Evolutionary conservation across 2,329 filamentous ascomycete genomes (phyloP).

Genomic region (Huntiella moniliformis): DNA sequence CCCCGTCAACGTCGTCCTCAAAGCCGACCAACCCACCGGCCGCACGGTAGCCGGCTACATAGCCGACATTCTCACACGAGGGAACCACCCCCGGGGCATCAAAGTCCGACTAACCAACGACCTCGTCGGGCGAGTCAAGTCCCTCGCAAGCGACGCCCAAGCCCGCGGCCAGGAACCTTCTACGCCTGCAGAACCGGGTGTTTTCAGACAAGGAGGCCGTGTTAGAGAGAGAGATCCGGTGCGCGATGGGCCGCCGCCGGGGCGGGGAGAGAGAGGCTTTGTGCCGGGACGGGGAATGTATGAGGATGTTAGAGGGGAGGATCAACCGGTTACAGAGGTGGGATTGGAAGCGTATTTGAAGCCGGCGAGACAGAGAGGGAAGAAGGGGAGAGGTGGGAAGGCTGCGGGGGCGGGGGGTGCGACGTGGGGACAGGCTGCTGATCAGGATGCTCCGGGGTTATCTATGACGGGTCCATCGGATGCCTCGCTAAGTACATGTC

Average conservation of each 20-base stretch:
- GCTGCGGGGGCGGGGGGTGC: not conserved
- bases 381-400: not conserved
- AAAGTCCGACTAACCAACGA: slow-evolving; percentile 58
- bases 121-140: slow-evolving; percentile 55
- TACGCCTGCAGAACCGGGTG: slow-evolving; percentile 7
- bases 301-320: slow-evolving; percentile 12
- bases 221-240: slow-evolving; percentile 22
- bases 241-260: slow-evolving; percentile 21
- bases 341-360: slow-evolving; percentile 33
- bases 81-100: slow-evolving; percentile 60
- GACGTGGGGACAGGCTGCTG: not conserved
- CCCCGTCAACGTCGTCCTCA: slow-evolving; percentile 53
- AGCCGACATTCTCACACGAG: slow-evolving; percentile 48
- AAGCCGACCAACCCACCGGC: slow-evolving; percentile 57
- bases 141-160: slow-evolving; percentile 23
- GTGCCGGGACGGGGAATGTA: slow-evolving; percentile 19
- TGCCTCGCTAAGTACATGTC: slow-evolving; percentile 26
- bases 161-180: slow-evolving; percentile 11
- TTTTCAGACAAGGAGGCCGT: slow-evolving; percentile 1
- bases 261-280: slow-evolving; percentile 17
- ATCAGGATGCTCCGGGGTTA: not conserved
- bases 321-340: slow-evolving; percentile 22
- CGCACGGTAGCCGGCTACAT: slow-evolving; percentile 49
- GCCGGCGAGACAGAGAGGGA: slow-evolving; percentile 17
- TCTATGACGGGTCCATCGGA: too few species aligned